Conservation (phyloP, 2,329 filamentous ascomycete genomes). For the Xylaria sp. region DNA sequence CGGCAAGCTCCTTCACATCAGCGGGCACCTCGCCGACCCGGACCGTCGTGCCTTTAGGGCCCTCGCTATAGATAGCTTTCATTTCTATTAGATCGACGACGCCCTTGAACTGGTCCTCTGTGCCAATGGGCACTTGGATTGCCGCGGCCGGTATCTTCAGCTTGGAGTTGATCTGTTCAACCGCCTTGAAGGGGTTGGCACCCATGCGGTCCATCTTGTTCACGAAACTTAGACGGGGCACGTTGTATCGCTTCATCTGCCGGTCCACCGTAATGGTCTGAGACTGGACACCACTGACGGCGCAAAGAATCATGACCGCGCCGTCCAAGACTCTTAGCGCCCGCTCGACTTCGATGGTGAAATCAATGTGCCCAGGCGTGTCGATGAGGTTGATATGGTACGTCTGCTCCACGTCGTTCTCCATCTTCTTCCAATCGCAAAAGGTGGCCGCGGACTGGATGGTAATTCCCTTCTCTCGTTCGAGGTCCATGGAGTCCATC, state of each 20-base stretch:
- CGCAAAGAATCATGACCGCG: conserved; percentile 97
- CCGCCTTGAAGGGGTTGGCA: conserved; percentile 94
- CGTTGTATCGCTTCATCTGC: conserved; percentile 98
- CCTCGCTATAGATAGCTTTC: conserved; percentile 92
- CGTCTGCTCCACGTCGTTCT: conserved; percentile 80
- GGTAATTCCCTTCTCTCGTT: conserved; percentile 97
- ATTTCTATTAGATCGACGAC: conserved; percentile 91
- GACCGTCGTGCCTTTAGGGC: conserved; percentile 76
- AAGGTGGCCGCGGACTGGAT: conserved; percentile 98
- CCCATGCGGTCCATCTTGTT: conserved; percentile 99
- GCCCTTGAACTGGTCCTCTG: conserved; percentile 88
- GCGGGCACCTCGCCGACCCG: conserved; percentile 79
- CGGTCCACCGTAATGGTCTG: conserved; percentile 98
- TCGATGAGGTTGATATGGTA: conserved; percentile 99
- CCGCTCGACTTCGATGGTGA: conserved; percentile 97
- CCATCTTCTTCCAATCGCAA: conserved; percentile 92
- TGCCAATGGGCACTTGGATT: conserved; percentile 90
- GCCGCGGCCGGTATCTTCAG: conserved; percentile 91
- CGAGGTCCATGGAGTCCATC: conserved; percentile 99
- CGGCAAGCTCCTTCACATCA: conserved; percentile 73
- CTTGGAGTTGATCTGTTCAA: conserved; percentile 97
- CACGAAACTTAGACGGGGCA: conserved; percentile 92
- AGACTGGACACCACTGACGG: conserved; percentile 94
- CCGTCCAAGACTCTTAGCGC: conserved; percentile 93
- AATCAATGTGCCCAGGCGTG: conserved; percentile 97